Conservation (phyloP, 1,284 basidiomycete genomes). For the Malassezia furfur region DNA sequence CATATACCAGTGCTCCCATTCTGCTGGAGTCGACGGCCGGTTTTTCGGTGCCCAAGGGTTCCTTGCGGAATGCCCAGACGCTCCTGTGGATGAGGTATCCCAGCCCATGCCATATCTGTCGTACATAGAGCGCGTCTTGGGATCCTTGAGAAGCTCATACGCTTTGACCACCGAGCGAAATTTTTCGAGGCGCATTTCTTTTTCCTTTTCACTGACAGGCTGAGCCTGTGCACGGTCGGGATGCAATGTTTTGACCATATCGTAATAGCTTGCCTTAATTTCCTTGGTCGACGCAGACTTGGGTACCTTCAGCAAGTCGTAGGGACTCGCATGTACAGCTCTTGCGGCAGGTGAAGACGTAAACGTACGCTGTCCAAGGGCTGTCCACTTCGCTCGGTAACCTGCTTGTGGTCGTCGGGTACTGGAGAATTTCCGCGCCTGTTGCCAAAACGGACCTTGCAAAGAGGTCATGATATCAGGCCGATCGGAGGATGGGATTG, state of each 20-base stretch:
- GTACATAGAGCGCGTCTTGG: constrained; percentile 2
- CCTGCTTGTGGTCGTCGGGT: too few relatives aligned
- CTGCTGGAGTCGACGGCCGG: not conserved
- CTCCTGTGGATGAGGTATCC: not conserved
- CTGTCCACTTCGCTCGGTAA: too few relatives aligned
- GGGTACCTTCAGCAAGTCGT: constrained; percentile 1
- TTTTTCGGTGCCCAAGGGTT: not conserved
- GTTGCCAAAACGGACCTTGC: too few relatives aligned
- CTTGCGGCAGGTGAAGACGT: too few relatives aligned
- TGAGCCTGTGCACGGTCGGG: not conserved
- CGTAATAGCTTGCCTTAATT: constrained; percentile 15
- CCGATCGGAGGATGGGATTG: too few relatives aligned
- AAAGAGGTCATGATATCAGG: too few relatives aligned
- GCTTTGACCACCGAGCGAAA: constrained; percentile 12
- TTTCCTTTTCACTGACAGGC: not conserved
- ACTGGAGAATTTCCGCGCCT: too few relatives aligned
- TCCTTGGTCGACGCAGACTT: constrained; percentile 3
- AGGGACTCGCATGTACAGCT: not conserved
- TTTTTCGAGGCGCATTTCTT: constrained; percentile 5
- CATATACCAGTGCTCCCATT: constrained; percentile 17
- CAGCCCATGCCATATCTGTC: constrained; percentile 13
- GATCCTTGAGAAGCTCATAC: constrained; percentile 13
- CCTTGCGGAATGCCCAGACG: too few relatives aligned
- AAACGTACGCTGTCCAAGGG: too few relatives aligned
- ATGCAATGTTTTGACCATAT: constrained; percentile 11